Evolutionary conservation across 1,284 basidiomycete genomes (phyloP).

Genomic region (Fomitopsis schrenkii): DNA sequence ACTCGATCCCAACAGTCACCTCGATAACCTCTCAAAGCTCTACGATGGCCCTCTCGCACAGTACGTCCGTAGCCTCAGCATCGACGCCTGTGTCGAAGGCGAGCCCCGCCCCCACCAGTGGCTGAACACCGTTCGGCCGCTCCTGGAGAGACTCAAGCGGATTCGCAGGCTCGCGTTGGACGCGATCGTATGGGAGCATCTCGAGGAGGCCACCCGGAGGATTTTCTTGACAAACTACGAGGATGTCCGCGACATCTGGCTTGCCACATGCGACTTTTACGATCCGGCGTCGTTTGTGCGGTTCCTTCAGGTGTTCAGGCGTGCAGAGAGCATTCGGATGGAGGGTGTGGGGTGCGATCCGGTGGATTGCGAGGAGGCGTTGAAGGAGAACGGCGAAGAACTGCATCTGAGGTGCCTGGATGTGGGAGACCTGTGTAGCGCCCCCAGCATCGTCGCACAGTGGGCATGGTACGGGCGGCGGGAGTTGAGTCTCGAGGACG

Average conservation of each 20-base stretch:
- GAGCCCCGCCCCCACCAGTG: slow-evolving; percentile 4
- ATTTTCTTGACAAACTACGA: slow-evolving; percentile 1
- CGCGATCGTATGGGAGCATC: slow-evolving; percentile 4
- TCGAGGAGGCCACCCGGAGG: slow-evolving; percentile 1
- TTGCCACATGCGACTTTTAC: slow-evolving; percentile 7
- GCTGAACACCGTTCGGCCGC: slow-evolving; percentile 1
- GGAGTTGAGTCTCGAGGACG: slow-evolving; percentile 2
- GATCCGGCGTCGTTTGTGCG: neutral
- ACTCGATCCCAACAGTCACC: slow-evolving; percentile 2
- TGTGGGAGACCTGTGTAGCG: slow-evolving; percentile 7
- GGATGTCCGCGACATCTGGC: slow-evolving; percentile 5
- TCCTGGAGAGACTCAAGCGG: neutral
- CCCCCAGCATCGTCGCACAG: slow-evolving; percentile 3
- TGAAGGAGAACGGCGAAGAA: neutral
- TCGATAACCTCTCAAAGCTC: slow-evolving; percentile 5
- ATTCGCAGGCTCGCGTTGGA: slow-evolving; percentile 6
- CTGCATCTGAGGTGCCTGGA: slow-evolving; percentile 6
- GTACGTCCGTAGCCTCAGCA: slow-evolving; percentile 10
- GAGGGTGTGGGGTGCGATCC: slow-evolving; percentile 2
- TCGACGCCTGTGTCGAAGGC: slow-evolving; percentile 7
- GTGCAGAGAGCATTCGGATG: slow-evolving; percentile 4
- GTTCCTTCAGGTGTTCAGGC: slow-evolving; percentile 5
- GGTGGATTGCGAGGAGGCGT: neutral
- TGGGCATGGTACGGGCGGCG: slow-evolving; percentile 4
- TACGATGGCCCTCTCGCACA: slow-evolving; percentile 4